Base-by-base conservation (phyloP, 805 yeast species). In the Nakazawaea peltata region DNA sequence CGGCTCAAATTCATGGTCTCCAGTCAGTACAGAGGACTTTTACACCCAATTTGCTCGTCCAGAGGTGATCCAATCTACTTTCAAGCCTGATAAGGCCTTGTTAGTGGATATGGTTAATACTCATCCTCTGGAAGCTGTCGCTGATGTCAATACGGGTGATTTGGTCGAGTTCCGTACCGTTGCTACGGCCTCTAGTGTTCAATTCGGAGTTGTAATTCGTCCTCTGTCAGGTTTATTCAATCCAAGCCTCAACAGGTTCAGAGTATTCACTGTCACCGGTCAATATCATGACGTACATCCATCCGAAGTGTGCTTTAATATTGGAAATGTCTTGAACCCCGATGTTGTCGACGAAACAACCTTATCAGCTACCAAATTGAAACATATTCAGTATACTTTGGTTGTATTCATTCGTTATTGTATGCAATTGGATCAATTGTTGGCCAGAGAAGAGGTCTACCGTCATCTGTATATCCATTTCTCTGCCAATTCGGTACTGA, bases 241-340 rank as follows among this genome's bases (percentile, higher is more conserved):
- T 37, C 45, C 44, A 32, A 60, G 59, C 37, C 54, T 57, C 31
- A 34, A 36, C 10, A 10, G 6, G 2, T 26, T 59, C 25, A 26
- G 48, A 14, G 56, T 66, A 4, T 49, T 63, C 30, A 57, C 63
- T 15, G 30, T 49, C 8, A 47, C 55, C 5, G 66, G 67, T 38
- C 53, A 54, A 15, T 30, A 58, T 3, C 38, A 42, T 1, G 30
- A 44, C 4, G 57, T 63, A 1, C 38, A 50, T 16, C 51, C 66
- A 5, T 42, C 41, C 15, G 46, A 53, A 28, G 44, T 63, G n/a
- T 50, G 53, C 4, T 52, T 63, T 29, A 63, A 57, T 27, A 36
- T 56, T 7, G 45, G 47, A 36, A 40, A 45, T 18, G 53, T 63
- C 4, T 36, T 59, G 10, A 47, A 51, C 11, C 31, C 43, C 4